Base-by-base conservation (phyloP, 2,329 filamentous ascomycete species). In the Hymenoscyphus salicellus region DNA sequence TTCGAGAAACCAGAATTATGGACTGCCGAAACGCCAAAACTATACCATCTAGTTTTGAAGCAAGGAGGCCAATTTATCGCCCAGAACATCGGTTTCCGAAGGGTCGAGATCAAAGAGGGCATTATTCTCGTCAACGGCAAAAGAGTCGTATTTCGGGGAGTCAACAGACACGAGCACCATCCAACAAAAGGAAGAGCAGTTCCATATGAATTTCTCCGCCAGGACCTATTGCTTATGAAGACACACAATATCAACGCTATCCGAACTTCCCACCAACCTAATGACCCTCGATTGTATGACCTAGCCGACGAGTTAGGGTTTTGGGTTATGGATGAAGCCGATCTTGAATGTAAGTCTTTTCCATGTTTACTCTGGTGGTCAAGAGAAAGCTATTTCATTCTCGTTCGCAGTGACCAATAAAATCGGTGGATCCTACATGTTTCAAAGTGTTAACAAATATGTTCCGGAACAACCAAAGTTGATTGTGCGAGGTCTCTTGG, bases 111-210 rank as follows among this genome's bases (percentile, higher is more conserved):
- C 60, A 84, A 83, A 62, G 79, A 86, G 58, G 84, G 86, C 0
- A 74, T 88, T 55, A 79, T 89, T 69, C 79, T 79, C 28, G 86
- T 90, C 68, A 91, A 90, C 64, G 87, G 88, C 4, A 79, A 80
- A 32, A 78, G 83, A 1, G 81, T 91, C 59, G 80, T 84, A 2
- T 80, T 91, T 67, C 82, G 84, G 32, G 89, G 88, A 17, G 84
- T 86, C 17, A 91, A 91, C 73, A 79, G 88, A 17, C 89, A 91
- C 71, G 89, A 92, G 64, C 88, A 92, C 70, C 88, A 91, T 70
- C 86, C 87, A 0, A 76, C 78, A 11, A 78, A 78, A 36, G 84
- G 84, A 16, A 80, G 84, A 14, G 77, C 83, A 1, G 81, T 86
- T 1, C 82, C 83, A 0, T 76, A 79, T 23, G 80, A 83, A 0